A percentile compares a stretch with the other conserved stretches of the same genome.
phyloP scores from a whole-genome alignment of 1,284 basidiomycete genomes.

The Ustanciosporium gigantosporum region DNA sequence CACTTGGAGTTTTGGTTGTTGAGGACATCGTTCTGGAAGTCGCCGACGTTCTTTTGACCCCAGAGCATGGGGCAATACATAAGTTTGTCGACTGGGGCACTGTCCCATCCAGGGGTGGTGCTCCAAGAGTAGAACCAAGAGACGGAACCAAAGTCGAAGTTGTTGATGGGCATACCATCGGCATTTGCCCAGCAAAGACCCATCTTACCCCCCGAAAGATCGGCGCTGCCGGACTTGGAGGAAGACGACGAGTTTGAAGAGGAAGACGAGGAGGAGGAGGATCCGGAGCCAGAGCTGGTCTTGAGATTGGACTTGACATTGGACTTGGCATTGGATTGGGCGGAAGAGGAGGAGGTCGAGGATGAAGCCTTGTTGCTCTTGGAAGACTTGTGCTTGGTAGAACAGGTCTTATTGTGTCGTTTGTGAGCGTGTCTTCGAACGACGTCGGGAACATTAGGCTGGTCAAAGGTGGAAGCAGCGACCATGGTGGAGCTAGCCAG shows the following conservation, averaged over 20 bases:
- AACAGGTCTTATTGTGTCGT: slow-evolving; percentile 13
- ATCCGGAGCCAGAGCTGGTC: slow-evolving; percentile 1
- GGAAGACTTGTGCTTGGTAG: background rate
- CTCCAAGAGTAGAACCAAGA: slow-evolving; percentile 54
- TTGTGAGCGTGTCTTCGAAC: slow-evolving; percentile 22
- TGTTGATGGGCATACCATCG: slow-evolving; percentile 41
- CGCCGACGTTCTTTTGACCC: slow-evolving; percentile 36
- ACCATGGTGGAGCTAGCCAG: slow-evolving; percentile 33
- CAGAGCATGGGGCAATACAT: slow-evolving; percentile 58
- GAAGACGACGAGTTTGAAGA: slow-evolving; percentile 17
- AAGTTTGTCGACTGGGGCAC: slow-evolving; percentile 38
- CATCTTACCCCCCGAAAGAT: slow-evolving; percentile 37
- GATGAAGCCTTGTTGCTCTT: background rate
- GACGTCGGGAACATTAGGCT: slow-evolving; percentile 10
- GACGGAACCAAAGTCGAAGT: slow-evolving; percentile 38
- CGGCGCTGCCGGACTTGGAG: slow-evolving; percentile 4
- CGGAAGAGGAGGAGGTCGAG: no score
- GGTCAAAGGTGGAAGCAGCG: slow-evolving; percentile 23
- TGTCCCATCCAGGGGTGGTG: slow-evolving; percentile 37
- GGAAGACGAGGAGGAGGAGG: slow-evolving; percentile 1
- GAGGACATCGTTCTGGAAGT: slow-evolving; percentile 41
- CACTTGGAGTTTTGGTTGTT: slow-evolving; percentile 31
- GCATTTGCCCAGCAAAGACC: slow-evolving; percentile 51
- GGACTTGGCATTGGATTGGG: no score
- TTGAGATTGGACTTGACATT: slow-evolving; percentile 1